A percentile compares a stretch with the other conserved stretches of the same genome.
These are phyloP conservation scores for Aaosphaeria arxii DNA, from an alignment of 2,329 filamentous ascomycete species.

Conservation along the genomic window DNA sequence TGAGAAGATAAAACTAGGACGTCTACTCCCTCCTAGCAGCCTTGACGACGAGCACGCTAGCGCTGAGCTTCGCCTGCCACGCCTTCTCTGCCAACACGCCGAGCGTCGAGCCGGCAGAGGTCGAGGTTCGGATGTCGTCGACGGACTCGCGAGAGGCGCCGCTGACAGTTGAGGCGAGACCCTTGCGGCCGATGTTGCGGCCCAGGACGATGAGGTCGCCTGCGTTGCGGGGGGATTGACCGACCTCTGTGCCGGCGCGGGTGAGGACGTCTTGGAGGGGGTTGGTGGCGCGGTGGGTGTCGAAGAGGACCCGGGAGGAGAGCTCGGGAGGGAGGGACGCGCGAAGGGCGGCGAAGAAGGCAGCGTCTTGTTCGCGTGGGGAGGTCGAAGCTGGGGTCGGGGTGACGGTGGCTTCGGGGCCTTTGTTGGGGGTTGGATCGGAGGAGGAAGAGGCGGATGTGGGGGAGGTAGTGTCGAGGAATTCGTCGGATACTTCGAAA, in stretches of 20 bases:
- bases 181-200: conserved; percentile 38
- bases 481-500: conserved; percentile 40
- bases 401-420: conserved; percentile 8
- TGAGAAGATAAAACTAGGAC: too few species aligned
- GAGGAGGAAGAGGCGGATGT: conserved; percentile 2
- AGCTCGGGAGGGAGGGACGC: conserved; percentile 55
- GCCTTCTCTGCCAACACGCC: conserved; percentile 61
- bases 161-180: conserved; percentile 6
- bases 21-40: conserved; percentile 20
- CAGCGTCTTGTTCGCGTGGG: conserved; percentile 44
- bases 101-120: conserved; percentile 45
- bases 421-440: conserved; percentile 10
- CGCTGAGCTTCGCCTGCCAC: conserved; percentile 57
- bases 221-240: conserved; percentile 60
- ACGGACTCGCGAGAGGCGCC: background rate
- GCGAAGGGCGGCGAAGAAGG: conserved; percentile 57
- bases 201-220: conserved; percentile 71
- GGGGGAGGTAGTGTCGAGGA: conserved; percentile 10
- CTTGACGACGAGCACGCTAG: conserved; percentile 69
- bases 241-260: conserved; percentile 58
- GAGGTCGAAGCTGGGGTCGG: conserved; percentile 5
- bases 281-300: conserved; percentile 35
- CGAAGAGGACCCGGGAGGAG: conserved; percentile 57
- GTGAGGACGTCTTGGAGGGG: conserved; percentile 48
- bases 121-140: conserved; percentile 35